These are phyloP conservation scores for Tetrapisispora namnaoensis DNA, from an alignment of 805 yeast species.

Conservation along the genomic window DNA sequence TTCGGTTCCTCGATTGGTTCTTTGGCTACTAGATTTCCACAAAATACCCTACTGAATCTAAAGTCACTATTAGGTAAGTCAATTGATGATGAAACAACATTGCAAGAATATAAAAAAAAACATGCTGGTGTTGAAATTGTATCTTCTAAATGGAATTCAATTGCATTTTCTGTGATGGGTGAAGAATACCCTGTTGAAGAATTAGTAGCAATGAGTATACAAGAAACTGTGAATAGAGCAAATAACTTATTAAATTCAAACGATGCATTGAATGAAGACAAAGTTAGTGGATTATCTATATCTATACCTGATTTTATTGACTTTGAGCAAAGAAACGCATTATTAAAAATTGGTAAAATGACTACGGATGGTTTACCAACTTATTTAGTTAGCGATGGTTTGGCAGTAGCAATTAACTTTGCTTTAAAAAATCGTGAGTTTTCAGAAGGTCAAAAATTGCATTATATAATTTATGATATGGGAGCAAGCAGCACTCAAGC, in stretches of 20 bases:
- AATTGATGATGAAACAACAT: conserved; percentile 35
- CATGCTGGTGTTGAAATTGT: conserved; percentile 55
- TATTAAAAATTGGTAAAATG: conserved; percentile 56
- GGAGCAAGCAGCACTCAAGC: conserved; percentile 91
- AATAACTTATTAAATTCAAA: conserved; percentile 46
- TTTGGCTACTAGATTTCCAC: conserved; percentile 65
- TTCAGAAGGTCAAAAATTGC: conserved; percentile 32
- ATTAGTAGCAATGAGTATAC: conserved; percentile 70
- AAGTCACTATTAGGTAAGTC: conserved; percentile 66
- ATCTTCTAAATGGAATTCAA: conserved; percentile 39
- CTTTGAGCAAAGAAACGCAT: conserved; percentile 56
- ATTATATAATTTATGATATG: conserved; percentile 73
- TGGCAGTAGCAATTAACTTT: conserved; percentile 82
- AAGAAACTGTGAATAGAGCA: conserved; percentile 58
- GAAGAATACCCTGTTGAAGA: conserved; percentile 61
- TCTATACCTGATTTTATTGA: conserved; percentile 68
- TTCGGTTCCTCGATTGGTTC: conserved; percentile 72
- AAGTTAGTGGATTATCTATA: conserved; percentile 52
- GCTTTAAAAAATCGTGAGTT: conserved; percentile 33
- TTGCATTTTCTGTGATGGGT: conserved; percentile 46
- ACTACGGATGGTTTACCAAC: conserved; percentile 49
- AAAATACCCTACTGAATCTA: conserved; percentile 51
- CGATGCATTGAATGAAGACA: conserved; percentile 37
- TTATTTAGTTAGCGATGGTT: conserved; percentile 76
- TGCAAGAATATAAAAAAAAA: conserved; percentile 36